Evolutionary conservation across 148 eudicot species (phyloP).

Genomic region (Polygonum aviculare): DNA sequence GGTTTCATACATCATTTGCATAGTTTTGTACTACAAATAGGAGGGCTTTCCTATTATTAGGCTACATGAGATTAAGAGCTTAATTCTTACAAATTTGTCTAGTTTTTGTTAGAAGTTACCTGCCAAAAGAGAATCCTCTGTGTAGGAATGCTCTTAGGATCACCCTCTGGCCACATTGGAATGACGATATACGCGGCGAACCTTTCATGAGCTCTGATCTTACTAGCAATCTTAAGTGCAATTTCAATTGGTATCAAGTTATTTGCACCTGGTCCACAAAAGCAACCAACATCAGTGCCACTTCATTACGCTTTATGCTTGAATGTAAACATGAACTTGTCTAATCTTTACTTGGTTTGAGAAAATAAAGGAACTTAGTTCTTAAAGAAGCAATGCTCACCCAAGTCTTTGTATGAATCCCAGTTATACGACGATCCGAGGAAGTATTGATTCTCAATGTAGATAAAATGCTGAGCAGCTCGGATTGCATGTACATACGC

Average conservation of each 20-base stretch:
- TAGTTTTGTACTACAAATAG: conserved; percentile 69
- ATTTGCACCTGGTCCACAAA: conserved; percentile 56
- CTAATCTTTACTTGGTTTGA: too few relatives aligned
- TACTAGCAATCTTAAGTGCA: conserved; percentile 71
- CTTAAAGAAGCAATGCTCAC: not conserved
- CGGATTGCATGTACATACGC: conserved; percentile 93
- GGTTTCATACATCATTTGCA: conserved; percentile 98
- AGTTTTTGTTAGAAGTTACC: conserved; percentile 25
- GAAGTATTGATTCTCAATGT: conserved; percentile 94
- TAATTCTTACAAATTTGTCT: not conserved
- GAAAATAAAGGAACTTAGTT: not conserved
- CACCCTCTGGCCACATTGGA: conserved; percentile 99
- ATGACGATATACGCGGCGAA: conserved; percentile 82
- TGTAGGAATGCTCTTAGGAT: conserved; percentile 74
- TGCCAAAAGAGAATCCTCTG: conserved; percentile 93
- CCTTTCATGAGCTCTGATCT: conserved; percentile 78
- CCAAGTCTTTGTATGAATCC: conserved; percentile 48
- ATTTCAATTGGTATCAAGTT: conserved; percentile 96
- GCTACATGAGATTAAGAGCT: not conserved
- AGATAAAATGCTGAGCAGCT: conserved; percentile 87
- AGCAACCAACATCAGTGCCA: not conserved
- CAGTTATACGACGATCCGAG: conserved; percentile 91
- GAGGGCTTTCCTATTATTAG: not conserved
- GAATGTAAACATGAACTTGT: too few relatives aligned
- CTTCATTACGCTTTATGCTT: not conserved